These are phyloP conservation scores for Aegle marmelos DNA, from an alignment of 345 rosid genomes.

Conservation along the genomic window DNA sequence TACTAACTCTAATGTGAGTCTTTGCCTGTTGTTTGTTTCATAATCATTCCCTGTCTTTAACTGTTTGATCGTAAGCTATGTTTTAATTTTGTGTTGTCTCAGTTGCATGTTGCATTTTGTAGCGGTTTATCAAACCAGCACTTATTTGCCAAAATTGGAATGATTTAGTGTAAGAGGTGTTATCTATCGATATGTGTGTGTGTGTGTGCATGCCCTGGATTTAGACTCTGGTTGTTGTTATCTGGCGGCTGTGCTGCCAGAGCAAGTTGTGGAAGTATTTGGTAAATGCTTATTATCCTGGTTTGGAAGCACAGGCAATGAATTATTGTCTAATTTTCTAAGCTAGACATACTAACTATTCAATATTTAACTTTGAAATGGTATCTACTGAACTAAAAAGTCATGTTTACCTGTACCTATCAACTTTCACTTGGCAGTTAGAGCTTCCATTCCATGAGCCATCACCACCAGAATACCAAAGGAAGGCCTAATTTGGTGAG, in stretches of 20 bases:
- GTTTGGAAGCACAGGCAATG: background rate
- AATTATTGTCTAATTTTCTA: too few relatives aligned
- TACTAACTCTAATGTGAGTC: constrained; percentile 72
- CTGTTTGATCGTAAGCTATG: background rate
- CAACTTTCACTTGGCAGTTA: background rate
- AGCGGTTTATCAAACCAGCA: background rate
- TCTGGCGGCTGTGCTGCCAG: too few relatives aligned
- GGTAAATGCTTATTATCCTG: too few relatives aligned
- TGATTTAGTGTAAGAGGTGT: background rate
- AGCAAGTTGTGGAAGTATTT: too few relatives aligned
- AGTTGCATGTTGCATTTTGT: background rate
- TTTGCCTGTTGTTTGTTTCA: background rate
- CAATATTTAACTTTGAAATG: too few relatives aligned
- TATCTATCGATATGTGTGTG: background rate
- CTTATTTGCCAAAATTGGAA: background rate
- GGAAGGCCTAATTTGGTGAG: background rate
- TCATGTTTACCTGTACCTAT: background rate
- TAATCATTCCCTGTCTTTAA: background rate
- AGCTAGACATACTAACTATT: background rate
- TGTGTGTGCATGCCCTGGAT: background rate
- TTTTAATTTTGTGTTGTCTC: background rate
- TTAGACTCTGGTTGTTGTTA: too few relatives aligned
- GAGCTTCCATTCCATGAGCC: background rate
- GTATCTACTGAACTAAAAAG: background rate
- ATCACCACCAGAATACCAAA: background rate